Evolutionary conservation across 1,284 basidiomycete genomes (phyloP).

Genomic region (Rhodofomes roseus): DNA sequence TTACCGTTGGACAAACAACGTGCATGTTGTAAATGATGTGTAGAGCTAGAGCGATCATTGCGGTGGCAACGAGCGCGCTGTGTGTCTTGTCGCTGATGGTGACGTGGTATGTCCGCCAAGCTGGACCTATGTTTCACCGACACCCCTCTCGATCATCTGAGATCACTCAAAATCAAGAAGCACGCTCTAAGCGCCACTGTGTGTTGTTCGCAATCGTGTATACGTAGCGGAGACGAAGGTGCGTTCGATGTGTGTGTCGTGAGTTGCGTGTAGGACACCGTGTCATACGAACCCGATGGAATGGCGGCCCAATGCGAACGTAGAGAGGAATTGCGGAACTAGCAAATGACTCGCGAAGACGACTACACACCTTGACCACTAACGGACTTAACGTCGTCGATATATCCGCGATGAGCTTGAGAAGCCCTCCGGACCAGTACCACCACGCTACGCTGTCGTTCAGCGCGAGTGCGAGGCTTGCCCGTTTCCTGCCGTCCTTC

Average conservation of each 20-base stretch:
- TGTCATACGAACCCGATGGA: too few species aligned
- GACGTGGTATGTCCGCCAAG: too few species aligned
- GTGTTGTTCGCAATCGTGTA: neutral
- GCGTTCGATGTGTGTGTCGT: too few species aligned
- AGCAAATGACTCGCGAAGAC: neutral
- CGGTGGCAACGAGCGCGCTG: too few species aligned
- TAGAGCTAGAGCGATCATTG: too few species aligned
- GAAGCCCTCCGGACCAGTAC: slow-evolving; percentile 78
- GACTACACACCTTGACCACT: slow-evolving; percentile 58
- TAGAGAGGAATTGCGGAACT: neutral
- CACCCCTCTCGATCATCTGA: neutral
- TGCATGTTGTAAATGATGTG: too few species aligned
- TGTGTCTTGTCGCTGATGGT: too few species aligned
- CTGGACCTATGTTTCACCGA: neutral
- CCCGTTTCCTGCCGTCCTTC: slow-evolving; percentile 56
- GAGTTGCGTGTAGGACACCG: too few species aligned
- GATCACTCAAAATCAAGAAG: neutral
- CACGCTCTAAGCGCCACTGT: neutral
- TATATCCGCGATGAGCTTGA: slow-evolving; percentile 75
- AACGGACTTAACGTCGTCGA: slow-evolving; percentile 75
- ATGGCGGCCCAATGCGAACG: too few species aligned
- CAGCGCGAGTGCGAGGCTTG: slow-evolving; percentile 73
- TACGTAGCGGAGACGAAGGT: too few species aligned
- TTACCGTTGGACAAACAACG: too few species aligned
- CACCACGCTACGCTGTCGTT: slow-evolving; percentile 80